phyloP scores from a whole-genome alignment of 345 rosid genomes.

The Moricandia arvensis region DNA sequence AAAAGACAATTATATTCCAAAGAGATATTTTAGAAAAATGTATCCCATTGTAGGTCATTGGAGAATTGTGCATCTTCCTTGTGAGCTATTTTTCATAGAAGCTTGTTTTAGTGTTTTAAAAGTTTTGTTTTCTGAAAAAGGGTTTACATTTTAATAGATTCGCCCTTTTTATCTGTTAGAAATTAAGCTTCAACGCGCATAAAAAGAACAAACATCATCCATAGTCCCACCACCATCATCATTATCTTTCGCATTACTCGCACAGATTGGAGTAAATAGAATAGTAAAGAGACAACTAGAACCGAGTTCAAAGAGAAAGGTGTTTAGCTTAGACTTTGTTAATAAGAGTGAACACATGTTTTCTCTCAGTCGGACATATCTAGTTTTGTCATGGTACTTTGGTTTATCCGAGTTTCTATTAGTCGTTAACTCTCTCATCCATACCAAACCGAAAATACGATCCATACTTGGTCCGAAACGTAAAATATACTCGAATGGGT shows the following conservation, averaged over 20 bases:
- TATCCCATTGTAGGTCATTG: too few species aligned
- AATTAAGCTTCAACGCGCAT: neutral
- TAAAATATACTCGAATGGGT: neutral
- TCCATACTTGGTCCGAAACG: too few species aligned
- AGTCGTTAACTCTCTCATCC: neutral
- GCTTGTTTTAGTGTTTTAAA: too few species aligned
- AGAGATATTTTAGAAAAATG: too few species aligned
- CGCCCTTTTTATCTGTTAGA: too few species aligned
- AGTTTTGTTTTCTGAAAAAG: too few species aligned
- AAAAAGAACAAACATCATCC: neutral
- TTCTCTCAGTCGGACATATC: slow-evolving; percentile 78
- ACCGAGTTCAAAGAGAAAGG: neutral
- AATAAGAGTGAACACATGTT: slow-evolving; percentile 39
- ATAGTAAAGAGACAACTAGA: neutral
- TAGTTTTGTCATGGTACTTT: slow-evolving; percentile 79
- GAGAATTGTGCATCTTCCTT: too few species aligned
- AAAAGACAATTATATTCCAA: too few species aligned
- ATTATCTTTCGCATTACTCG: neutral
- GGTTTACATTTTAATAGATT: too few species aligned
- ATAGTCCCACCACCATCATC: neutral
- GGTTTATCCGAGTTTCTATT: neutral
- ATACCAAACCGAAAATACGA: too few species aligned
- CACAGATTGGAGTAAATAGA: neutral
- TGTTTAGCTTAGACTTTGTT: neutral
- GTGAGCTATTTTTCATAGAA: too few species aligned